These are phyloP conservation scores for Synchytrium microbalum DNA, from an alignment of 371 early-diverging fungal species.

Conservation along the genomic window DNA sequence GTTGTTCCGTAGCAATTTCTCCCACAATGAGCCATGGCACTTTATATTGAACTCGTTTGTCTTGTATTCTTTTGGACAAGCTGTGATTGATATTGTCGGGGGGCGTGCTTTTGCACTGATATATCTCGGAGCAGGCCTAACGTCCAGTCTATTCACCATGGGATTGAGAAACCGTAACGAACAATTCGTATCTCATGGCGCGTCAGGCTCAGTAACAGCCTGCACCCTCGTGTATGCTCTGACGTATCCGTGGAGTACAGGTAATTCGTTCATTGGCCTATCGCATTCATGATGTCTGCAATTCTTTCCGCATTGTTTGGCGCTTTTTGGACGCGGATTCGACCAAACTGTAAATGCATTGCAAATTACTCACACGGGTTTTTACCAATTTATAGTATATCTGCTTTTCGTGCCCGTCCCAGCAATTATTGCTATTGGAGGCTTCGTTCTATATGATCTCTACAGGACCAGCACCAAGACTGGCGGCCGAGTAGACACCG, in stretches of 20 bases:
- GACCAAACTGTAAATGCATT: not conserved
- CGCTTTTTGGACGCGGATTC: too few species aligned
- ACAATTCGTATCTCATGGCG: constrained; percentile 4
- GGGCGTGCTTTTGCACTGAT: constrained; percentile 32
- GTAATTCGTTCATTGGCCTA: constrained; percentile 37
- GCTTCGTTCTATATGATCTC: constrained; percentile 42
- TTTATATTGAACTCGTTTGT: constrained; percentile 47
- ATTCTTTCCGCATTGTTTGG: too few species aligned
- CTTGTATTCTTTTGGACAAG: constrained; percentile 38
- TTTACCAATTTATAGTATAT: not conserved
- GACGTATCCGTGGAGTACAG: constrained; percentile 31
- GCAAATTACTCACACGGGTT: not conserved
- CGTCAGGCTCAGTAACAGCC: constrained; percentile 36
- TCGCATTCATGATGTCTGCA: too few species aligned
- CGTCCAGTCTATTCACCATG: constrained; percentile 10
- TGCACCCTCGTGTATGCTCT: constrained; percentile 39
- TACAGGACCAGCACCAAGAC: not conserved
- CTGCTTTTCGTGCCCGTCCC: constrained; percentile 38
- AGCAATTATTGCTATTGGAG: constrained; percentile 38
- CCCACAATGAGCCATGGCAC: constrained; percentile 25
- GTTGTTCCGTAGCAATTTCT: constrained; percentile 12
- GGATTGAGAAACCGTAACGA: not conserved
- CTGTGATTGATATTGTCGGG: constrained; percentile 34
- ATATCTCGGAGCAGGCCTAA: constrained; percentile 26
- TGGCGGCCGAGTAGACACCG: not conserved